phyloP scores from a whole-genome alignment of 805 yeast genomes.

The Spencermartinsiella europaea region DNA sequence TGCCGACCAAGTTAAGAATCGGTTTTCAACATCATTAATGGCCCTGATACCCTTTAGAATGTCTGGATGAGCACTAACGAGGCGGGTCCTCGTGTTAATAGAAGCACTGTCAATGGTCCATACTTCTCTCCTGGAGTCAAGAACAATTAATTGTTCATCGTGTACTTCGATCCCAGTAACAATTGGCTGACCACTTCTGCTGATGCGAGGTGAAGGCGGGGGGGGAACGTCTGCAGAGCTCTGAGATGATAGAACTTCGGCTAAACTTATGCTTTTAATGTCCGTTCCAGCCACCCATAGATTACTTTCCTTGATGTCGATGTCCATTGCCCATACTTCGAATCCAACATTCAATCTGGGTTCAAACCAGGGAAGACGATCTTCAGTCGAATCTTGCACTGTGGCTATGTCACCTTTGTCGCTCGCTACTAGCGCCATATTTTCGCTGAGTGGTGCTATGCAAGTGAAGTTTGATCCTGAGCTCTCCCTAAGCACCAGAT shows the following conservation, averaged over 20 bases:
- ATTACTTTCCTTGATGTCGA: conserved; percentile 36
- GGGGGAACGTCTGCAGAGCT: not conserved
- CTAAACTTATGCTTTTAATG: not conserved
- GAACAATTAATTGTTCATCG: not conserved
- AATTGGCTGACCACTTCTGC: not conserved
- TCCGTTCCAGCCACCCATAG: conserved; percentile 33
- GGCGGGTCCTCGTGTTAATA: not conserved
- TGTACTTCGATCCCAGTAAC: not conserved
- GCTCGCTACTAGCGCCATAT: conserved; percentile 24
- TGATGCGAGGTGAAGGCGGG: not conserved
- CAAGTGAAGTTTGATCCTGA: conserved; percentile 48
- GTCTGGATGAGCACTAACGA: conserved; percentile 11
- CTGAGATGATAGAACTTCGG: not conserved
- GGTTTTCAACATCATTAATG: not conserved
- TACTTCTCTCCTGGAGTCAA: not conserved
- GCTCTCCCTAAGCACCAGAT: conserved; percentile 47
- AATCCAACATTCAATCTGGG: conserved; percentile 16
- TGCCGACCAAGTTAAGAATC: conserved; percentile 19
- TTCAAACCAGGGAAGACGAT: conserved; percentile 10
- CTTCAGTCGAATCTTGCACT: conserved; percentile 9
- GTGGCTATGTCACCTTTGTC: conserved; percentile 27
- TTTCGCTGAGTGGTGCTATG: conserved; percentile 32
- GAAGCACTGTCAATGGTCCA: not conserved
- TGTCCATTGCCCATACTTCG: conserved; percentile 19
- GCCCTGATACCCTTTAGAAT: conserved; percentile 14